Evolutionary conservation across 176 grass and related monocot genomes (phyloP), one percentile per base, ranked within the genome.

Genomic region (Oryza nivara): DNA sequence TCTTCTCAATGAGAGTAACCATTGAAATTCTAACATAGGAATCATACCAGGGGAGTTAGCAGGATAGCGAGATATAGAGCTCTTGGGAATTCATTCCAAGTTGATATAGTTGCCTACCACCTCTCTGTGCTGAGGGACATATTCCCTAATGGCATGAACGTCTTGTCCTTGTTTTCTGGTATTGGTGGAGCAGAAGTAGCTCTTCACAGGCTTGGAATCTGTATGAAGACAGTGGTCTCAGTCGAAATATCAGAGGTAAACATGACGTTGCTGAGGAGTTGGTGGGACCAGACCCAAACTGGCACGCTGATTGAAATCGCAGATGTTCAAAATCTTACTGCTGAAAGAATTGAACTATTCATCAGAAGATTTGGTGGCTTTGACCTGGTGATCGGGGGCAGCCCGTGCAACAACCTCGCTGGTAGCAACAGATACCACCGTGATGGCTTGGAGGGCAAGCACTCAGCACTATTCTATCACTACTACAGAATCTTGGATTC

Each of bases 181-280:
- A 99, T 99, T 73, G 96, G 96, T 11, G 96, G 93, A 63, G 96
- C 86, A 36, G 96, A 99, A 84, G 93, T 99, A n/a, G 89, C 96
- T 67, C 86, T 99, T 9, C 88, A 99, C 20, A 84, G 88, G 16
- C 81, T 99, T 9, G 96, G 93, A 15, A 89, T 99, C 49, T 84
- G 51, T 41, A 83, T 99, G 84, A 94, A 77, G 19, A 58, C 67
- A 0, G 92, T 97, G 34, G 38, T 97, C 38, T 97, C 92, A 7
- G 89, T 97, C 34, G 95, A 97, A 76, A 90, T 91, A 13, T 91
- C 89, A 16, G 81, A 94, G 28, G 83, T 88, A 40, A 97, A 90
- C 23, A 86, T 80, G 1, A 44, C 35, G 38, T 40, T 97, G 43
- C 16, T 97, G 20, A 92, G 36, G 79, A 88, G 92, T 56, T 97